Base-by-base conservation (phyloP, 371 early-diverging fungal genomes). In the Rhizopus sp. region DNA sequence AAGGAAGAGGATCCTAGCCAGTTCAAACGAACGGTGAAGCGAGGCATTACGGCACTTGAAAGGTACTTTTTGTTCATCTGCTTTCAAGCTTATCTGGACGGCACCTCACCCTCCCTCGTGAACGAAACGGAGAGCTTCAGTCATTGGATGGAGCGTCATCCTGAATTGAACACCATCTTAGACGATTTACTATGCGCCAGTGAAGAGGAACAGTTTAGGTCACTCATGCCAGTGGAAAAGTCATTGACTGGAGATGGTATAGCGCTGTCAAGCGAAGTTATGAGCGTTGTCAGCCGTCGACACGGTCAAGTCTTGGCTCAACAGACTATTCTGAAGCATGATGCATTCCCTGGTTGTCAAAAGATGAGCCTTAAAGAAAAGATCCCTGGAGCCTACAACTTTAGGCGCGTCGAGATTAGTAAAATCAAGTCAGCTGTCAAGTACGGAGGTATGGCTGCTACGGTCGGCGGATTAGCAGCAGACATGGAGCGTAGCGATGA, bases 311-410 rank as follows among this genome's bases (percentile, higher is more conserved):
- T 89, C 0, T 69, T 89, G 39, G 83, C 83, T 0, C 80, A 81
- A 39, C 78, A 82, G 39, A 88, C 86, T 0, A 89, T 89, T 48
- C 56, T 89, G 45, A 89, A 89, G 48, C 80, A 80, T 37, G 89
- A 88, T 54, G 78, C 85, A 23, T 89, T 88, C 69, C 90, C 88
- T 9, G 88, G 88, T 3, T 85, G 86, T 31, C 90, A 89, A 61
- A 85, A 86, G 48, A 69, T 85, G 65, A 80, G 81, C 23, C 64
- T 89, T 34, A 68, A 74, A 35, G 90, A 89, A 45, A 77, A 88
- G 31, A 72, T 89, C 0, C 85, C 86, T 8, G 89, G 87, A 50
- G 87, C 84, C 10, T 85, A 84, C 46, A 88, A 88, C 45, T 88
- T 75, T 57, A 75, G 89, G 23, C 71, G 81, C 3, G 73, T 88